Evolutionary conservation across 345 rosid species (phyloP), one percentile per base, ranked within the genome.

Genomic region (Salix brachista): DNA sequence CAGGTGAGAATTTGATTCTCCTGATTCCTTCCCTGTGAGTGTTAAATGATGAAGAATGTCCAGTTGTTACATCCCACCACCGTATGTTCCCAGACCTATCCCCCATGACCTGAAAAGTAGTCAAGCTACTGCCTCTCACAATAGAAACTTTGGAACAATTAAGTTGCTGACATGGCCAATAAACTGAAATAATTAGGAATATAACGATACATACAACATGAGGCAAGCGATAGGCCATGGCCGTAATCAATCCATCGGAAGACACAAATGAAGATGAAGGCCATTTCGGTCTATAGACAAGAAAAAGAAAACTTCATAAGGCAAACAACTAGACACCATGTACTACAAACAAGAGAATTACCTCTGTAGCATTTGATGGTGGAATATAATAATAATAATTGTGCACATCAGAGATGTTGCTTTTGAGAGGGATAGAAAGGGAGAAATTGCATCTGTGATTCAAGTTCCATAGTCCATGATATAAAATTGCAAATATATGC

Each of bases 51-150:
- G 99, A 96, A 78, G 99, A 96, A 72, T 90, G 93, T 62, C 99
- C 99, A 80, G 91, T 91, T 75, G 89, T 93, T 75, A 96, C 93
- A 87, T 96, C 99, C 99, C 99, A 96, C 99, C 99, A 96, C 84
- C 99, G 83, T 80, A 96, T 91, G 84, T 87, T 93, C 81, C 99
- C 98, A 26, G 96, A 91, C 79, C 94, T 85, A 78, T 89, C 91
- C 69, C 91, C 91, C 90, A 89, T 89, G 36, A 87, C 91, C 93
- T 90, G 88, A 79, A 81, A 78, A 70, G 80, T 75, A 71, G 73
- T 75, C 74, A 71, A 65, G 76, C 74, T 69, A 83, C 58, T 18
- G 64, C 72, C 79, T 71, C 77, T 39, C 69, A 71, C 48, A 72
- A 66, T 61, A 68, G 23, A 81, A 72, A 66, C 70, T 70, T 67